phyloP scores from a whole-genome alignment of 2,329 filamentous ascomycete species.

The Emmonsiellopsis sp. region DNA sequence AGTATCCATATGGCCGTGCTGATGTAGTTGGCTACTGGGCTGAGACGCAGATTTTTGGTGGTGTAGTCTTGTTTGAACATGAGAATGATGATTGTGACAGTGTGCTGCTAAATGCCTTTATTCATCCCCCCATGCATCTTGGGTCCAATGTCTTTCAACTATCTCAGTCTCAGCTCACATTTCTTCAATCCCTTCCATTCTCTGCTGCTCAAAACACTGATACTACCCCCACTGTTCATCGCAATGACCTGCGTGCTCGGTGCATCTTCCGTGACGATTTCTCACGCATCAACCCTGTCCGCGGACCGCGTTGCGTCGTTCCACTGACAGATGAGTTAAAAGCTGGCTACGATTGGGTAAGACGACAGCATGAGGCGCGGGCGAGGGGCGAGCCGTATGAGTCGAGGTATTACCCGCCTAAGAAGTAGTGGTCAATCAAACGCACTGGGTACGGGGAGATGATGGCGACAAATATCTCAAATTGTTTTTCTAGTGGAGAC shows the following conservation, averaged over 20 bases:
- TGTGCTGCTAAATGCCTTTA: not conserved
- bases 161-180: not conserved
- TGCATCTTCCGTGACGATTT: slow-evolving; percentile 4
- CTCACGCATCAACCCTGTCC: slow-evolving; percentile 2
- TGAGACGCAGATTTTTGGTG: slow-evolving; percentile 17
- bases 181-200: not conserved
- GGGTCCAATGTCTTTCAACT: slow-evolving; percentile 1
- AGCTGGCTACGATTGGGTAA: slow-evolving; percentile 1
- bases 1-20: slow-evolving; percentile 16
- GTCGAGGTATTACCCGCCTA: slow-evolving; percentile 2
- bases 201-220: not conserved
- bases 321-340: slow-evolving; percentile 3
- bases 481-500: not conserved
- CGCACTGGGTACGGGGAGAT: not conserved
- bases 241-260: slow-evolving; percentile 2
- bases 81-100: not conserved
- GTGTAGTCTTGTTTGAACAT: slow-evolving; percentile 18
- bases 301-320: slow-evolving; percentile 1
- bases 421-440: not conserved
- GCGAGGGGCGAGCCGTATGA: slow-evolving; percentile 3
- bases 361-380: slow-evolving; percentile 3
- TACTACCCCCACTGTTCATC: not conserved
- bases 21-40: slow-evolving; percentile 19
- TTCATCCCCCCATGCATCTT: not conserved
- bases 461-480: not conserved